Base-by-base conservation (phyloP, 2,329 filamentous ascomycete species). In the Ascochyta rabiei region DNA sequence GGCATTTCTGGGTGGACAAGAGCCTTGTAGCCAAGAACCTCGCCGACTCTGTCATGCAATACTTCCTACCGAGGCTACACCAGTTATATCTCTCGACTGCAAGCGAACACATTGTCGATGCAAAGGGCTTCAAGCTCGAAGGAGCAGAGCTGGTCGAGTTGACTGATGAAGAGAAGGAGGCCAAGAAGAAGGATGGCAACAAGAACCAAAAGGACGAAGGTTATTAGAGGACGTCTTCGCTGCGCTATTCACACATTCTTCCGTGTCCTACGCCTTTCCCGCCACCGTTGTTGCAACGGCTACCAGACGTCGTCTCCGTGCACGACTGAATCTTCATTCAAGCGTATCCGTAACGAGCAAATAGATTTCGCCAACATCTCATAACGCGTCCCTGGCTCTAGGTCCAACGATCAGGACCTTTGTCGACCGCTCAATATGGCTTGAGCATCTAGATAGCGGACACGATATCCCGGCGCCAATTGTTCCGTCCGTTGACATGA, bases 1-100 rank as follows among this genome's bases (percentile, higher is more conserved):
- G 72, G n/a, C 74, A 76, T 48, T 75, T 70, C 54, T 75, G 72
- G 73, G 66, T 75, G 9, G 64, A 73, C 56, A 75, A 75, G 54
- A 63, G 64, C 1, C 55, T 73, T 13, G 68, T 73, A 2, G 57
- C 65, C 1, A 69, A 69, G 57, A 69, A 66, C 30, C 62, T 75
- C 13, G 66, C 66, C 12, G 70, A 75, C 30, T 61, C 60, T 6
- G 67, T 75, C 23, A 75, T 75, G 73, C 72, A 74, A 50, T 73
- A 73, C 47, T 72, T 75, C 46, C 39, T 74, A 13, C 72, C 70
- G 7, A 53, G 71, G 34, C 52, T 75, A 23, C 73, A 75, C 39
- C 63, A 71, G 46, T 49, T 70, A 9, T 75, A 73, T 34, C 62
- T 72, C 9, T 62, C 67, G 24, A 57, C 64, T 2, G 63, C 64